phyloP scores from a whole-genome alignment of 1,284 basidiomycete genomes.

The Sporisorium reilianum region DNA sequence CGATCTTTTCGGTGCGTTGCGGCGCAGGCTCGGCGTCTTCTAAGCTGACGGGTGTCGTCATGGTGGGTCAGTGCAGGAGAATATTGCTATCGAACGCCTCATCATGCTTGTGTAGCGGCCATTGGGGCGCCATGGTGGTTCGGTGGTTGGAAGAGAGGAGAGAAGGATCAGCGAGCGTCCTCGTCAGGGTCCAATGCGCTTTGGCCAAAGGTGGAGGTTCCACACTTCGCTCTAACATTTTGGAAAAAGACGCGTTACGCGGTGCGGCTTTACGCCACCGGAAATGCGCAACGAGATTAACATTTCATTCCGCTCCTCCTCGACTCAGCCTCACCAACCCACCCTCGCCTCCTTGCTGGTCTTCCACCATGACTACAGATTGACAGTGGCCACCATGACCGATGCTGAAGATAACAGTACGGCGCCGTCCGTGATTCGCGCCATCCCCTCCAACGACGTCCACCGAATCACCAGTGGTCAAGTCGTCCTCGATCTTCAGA shows the following conservation, averaged over 20 bases:
- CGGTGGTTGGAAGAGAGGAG: background rate
- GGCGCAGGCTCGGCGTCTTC: slow-evolving; percentile 10
- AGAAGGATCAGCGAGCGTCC: too few relatives aligned
- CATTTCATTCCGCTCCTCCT: slow-evolving; percentile 1
- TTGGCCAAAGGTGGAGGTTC: slow-evolving; percentile 4
- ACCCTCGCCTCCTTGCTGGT: background rate
- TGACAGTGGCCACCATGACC: background rate
- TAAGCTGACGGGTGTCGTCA: slow-evolving; percentile 10
- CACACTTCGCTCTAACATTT: slow-evolving; percentile 11
- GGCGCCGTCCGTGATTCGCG: slow-evolving; percentile 36
- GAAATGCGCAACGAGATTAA: background rate
- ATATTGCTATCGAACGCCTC: background rate
- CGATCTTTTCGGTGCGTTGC: slow-evolving; percentile 26
- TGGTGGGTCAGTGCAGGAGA: background rate
- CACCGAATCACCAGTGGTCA: slow-evolving; percentile 84
- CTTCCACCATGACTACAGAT: background rate
- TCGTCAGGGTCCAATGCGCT: slow-evolving; percentile 9
- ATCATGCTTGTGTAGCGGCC: background rate
- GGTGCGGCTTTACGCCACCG: slow-evolving; percentile 32
- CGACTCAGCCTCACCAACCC: slow-evolving; percentile 2
- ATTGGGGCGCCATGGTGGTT: background rate
- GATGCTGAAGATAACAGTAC: background rate
- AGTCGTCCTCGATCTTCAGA: slow-evolving; percentile 92
- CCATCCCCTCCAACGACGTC: slow-evolving; percentile 56
- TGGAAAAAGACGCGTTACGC: slow-evolving; percentile 15